Evolutionary conservation across 768 basidiomycete species (phyloP), one percentile per base, ranked within the genome.

Genomic region (Chalciporus pseudorubinellus): DNA sequence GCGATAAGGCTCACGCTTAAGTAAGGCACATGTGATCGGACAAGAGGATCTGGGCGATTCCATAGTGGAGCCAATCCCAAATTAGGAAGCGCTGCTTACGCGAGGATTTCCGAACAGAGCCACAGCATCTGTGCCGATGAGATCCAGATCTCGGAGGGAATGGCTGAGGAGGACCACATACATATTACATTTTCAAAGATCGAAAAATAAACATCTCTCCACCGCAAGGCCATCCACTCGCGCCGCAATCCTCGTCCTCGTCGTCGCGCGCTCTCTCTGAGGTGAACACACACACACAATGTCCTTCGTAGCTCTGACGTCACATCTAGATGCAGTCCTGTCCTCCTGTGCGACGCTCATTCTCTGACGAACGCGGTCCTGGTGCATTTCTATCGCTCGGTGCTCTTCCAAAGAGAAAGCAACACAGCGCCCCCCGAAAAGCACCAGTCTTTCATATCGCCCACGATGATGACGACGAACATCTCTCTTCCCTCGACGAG

Each of bases 361-460:
- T 75, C 60, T 69, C 74, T 38, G 70, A 75, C 22, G 71, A 75
- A 49, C 63, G 61, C 45, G 74, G 75, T 36, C 64, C 71, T 19
- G 81, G 80, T 52, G 74, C 82, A 19, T 82, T 83, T 50, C 70
- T 71, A 16, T 66, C 77, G 11, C 69, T 83, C 40, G 72, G 74
- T 22, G 44, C 59, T 16, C 75, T 82, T 31, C 82, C 82, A 42
- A 71, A 70, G 24, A 69, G 75, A 56, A 59, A 66, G 13, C 43
- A 43, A 14, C 43, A 43, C 18, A 40, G 45, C 62, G 53, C 47
- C 49, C 43, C 48, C 44, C 59, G 40, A 6, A 65, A 59, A 52
- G 21, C 16, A 0, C 50, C 56, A 48, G 48, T 59, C n/a, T 63
- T 59, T 39, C 45, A 62, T 22, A 39, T 70, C 22, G 24, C 55